These are phyloP conservation scores for Aspergillus terreus DNA, from an alignment of 2,329 filamentous ascomycete genomes.

Conservation along the genomic window DNA sequence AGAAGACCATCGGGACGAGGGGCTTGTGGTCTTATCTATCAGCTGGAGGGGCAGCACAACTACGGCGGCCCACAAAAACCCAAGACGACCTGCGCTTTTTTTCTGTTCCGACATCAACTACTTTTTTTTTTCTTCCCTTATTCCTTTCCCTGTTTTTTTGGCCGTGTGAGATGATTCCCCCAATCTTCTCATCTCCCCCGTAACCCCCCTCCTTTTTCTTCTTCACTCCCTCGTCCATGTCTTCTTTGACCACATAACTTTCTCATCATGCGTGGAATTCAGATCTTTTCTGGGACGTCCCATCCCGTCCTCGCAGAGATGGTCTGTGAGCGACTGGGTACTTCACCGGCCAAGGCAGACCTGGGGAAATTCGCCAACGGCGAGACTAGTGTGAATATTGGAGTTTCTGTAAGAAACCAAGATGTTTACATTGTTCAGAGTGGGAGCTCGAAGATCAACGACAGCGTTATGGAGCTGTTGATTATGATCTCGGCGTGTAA, in stretches of 20 bases:
- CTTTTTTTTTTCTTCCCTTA: constrained; percentile 14
- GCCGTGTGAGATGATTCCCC: constrained; percentile 13
- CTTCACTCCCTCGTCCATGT: constrained; percentile 13
- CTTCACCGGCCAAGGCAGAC: constrained; percentile 56
- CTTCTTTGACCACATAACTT: constrained; percentile 8
- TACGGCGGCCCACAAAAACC: constrained; percentile 15
- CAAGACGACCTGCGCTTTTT: constrained; percentile 6
- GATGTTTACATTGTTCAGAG: constrained; percentile 99
- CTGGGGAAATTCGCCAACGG: constrained; percentile 67
- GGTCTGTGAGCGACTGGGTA: constrained; percentile 64
- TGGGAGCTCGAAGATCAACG: constrained; percentile 92
- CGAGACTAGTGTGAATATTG: constrained; percentile 66
- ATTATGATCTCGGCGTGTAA: constrained; percentile 99
- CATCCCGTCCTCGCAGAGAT: constrained; percentile 62
- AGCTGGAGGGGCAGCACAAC: background rate
- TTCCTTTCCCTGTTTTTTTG: constrained; percentile 9
- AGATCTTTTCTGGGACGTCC: constrained; percentile 65
- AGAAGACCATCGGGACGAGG: constrained; percentile 9
- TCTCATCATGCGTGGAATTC: constrained; percentile 58
- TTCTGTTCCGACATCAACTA: constrained; percentile 3
- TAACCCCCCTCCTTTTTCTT: constrained; percentile 8
- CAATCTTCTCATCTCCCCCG: constrained; percentile 1
- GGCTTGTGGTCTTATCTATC: constrained; percentile 5
- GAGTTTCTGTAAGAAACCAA: constrained; percentile 79
- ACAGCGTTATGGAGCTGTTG: constrained; percentile 97